A percentile compares a stretch with the other conserved stretches of the same genome.
phyloP scores from a whole-genome alignment of 202 grass and related monocot genomes.

The Cymbopogon flexuosus region DNA sequence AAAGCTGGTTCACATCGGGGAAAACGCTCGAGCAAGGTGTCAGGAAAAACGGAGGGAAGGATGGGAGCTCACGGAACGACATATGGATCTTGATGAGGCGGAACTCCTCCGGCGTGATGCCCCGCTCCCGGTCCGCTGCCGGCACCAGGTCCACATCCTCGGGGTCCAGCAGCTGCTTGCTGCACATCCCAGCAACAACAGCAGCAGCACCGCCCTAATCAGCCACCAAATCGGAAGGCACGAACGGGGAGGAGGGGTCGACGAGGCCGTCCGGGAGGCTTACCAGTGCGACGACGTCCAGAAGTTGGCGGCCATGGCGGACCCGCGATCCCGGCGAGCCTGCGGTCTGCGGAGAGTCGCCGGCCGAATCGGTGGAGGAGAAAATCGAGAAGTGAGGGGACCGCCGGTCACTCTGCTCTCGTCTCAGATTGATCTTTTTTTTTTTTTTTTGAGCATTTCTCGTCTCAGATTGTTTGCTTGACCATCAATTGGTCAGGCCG shows the following conservation, averaged over 20 bases:
- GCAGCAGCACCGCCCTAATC: not conserved
- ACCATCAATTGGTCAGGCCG: not conserved
- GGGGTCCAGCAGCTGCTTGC: slow-evolving; percentile 84
- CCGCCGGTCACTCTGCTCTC: not conserved
- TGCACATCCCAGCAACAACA: slow-evolving; percentile 14
- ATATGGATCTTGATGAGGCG: slow-evolving; percentile 95
- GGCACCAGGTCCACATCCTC: slow-evolving; percentile 74
- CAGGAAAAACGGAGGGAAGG: not conserved
- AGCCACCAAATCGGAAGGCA: slow-evolving; percentile 18
- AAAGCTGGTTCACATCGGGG: not conserved
- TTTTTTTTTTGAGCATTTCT: too few relatives aligned
- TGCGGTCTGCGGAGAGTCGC: not conserved
- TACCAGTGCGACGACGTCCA: slow-evolving; percentile 87
- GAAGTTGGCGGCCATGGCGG: slow-evolving; percentile 78
- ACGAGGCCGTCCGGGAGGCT: not conserved
- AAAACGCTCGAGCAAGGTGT: not conserved
- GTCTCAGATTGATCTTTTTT: too few relatives aligned
- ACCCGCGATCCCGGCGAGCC: slow-evolving; percentile 20
- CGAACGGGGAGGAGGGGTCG: not conserved
- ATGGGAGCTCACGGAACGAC: slow-evolving; percentile 58
- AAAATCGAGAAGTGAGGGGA: not conserved
- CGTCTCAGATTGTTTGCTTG: not conserved
- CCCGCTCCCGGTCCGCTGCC: slow-evolving; percentile 61
- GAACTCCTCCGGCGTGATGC: slow-evolving; percentile 86
- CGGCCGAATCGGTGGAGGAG: not conserved